Conservation (phyloP, 331 rosid species). For the Pyrus hybrid region DNA sequence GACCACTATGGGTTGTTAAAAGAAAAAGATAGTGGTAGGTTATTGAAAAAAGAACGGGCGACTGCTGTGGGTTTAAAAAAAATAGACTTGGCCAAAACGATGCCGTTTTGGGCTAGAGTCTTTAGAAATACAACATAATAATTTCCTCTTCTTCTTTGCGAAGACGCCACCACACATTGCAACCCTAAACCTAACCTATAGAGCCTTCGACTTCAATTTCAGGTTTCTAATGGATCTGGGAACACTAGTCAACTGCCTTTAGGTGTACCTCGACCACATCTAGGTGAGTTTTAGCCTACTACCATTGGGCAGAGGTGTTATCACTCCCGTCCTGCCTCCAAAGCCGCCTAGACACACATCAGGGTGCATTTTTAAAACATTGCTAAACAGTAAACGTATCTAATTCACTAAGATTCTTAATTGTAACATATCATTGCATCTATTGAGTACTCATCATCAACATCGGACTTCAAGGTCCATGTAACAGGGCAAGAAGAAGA, state of each 20-base stretch:
- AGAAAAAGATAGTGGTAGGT: background rate
- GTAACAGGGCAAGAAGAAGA: too few relatives aligned
- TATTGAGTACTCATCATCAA: too few relatives aligned
- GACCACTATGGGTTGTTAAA: too few relatives aligned
- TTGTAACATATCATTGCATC: too few relatives aligned
- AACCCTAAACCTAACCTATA: background rate
- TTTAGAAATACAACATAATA: too few relatives aligned
- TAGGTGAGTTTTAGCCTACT: background rate
- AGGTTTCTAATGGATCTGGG: background rate
- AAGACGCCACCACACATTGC: background rate
- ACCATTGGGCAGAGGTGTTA: background rate
- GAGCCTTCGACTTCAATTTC: background rate
- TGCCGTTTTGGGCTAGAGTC: background rate
- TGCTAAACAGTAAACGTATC: background rate
- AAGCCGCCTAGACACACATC: fast-evolving
- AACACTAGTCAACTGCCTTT: background rate
- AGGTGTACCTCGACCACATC: background rate
- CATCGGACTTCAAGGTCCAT: too few relatives aligned
- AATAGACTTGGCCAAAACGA: background rate
- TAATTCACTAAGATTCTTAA: too few relatives aligned
- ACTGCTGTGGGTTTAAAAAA: background rate
- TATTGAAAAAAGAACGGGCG: too few relatives aligned
- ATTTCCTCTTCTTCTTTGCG: background rate
- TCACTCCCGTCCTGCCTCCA: background rate
- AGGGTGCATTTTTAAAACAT: background rate